Conservation (phyloP, 179 eudicot genomes). For the Nepenthes alata region DNA sequence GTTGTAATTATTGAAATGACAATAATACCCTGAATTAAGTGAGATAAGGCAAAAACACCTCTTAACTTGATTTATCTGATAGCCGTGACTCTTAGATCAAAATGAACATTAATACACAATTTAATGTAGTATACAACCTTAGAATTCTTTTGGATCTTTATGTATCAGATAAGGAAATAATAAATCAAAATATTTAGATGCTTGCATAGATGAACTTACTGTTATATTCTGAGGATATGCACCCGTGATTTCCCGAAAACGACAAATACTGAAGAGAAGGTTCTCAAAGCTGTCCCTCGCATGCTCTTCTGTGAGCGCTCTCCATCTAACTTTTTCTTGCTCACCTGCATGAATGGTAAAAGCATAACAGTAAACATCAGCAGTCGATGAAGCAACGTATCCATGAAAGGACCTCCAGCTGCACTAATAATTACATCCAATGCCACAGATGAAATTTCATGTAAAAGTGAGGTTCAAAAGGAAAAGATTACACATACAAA, state of each 20-base stretch:
- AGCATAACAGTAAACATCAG: not conserved
- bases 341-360: conserved; percentile 33
- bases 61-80: too few species aligned
- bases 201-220: conserved; percentile 28
- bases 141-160: too few species aligned
- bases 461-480: too few species aligned
- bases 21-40: too few species aligned
- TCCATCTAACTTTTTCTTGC: conserved; percentile 54
- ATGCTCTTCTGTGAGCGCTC: conserved; percentile 95
- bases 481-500: too few species aligned
- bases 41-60: too few species aligned
- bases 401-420: not conserved
- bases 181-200: not conserved
- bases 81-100: too few species aligned
- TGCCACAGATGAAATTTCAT: not conserved
- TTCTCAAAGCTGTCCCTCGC: conserved; percentile 97
- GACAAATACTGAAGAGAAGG: conserved; percentile 86
- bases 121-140: too few species aligned
- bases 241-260: conserved; percentile 93
- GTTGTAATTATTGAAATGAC: too few species aligned
- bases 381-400: not conserved
- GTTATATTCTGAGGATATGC: conserved; percentile 84
- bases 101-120: too few species aligned
- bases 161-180: not conserved
- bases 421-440: not conserved